Conservation (phyloP, 2,329 filamentous ascomycete genomes). For the Cercospora citrullina region DNA sequence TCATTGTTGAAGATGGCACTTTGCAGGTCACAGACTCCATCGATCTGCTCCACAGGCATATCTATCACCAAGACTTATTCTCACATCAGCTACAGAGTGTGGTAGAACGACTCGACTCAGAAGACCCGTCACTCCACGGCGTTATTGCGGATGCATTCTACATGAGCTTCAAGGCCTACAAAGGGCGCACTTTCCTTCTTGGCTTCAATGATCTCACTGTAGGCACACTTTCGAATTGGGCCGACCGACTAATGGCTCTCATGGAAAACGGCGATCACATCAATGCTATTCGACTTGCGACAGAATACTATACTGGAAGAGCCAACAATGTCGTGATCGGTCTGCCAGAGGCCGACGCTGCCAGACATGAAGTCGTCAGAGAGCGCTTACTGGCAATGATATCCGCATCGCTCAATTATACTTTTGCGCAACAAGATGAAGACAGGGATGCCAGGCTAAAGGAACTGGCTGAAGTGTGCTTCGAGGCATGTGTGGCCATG, state of each 20-base stretch:
- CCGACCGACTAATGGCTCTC: slow-evolving; percentile 84
- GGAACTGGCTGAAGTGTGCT: slow-evolving; percentile 79
- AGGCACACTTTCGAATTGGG: slow-evolving; percentile 94
- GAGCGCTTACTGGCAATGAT: slow-evolving; percentile 94
- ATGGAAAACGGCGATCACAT: slow-evolving; percentile 98
- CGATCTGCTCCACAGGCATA: slow-evolving; percentile 86
- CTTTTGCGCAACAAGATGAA: slow-evolving; percentile 65
- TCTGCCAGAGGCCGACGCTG: slow-evolving; percentile 75
- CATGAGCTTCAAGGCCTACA: slow-evolving; percentile 96
- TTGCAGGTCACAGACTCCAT: slow-evolving; percentile 94
- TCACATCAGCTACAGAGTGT: slow-evolving; percentile 80
- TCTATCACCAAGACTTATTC: slow-evolving; percentile 88
- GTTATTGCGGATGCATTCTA: slow-evolving; percentile 96
- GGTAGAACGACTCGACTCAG: slow-evolving; percentile 84
- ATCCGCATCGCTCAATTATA: slow-evolving; percentile 84
- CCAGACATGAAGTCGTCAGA: slow-evolving; percentile 77
- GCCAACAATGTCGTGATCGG: slow-evolving; percentile 94
- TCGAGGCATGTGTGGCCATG: slow-evolving; percentile 77
- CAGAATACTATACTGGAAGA: slow-evolving; percentile 85
- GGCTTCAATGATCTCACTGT: slow-evolving; percentile 94
- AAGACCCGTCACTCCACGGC: slow-evolving; percentile 86
- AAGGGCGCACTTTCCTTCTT: slow-evolving; percentile 85
- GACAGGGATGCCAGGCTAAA: slow-evolving; percentile 62
- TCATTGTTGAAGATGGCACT: slow-evolving; percentile 85
- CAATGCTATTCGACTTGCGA: slow-evolving; percentile 83